phyloP scores from a whole-genome alignment of 75 land plant genomes.

The Chamaecyparis obtusa region DNA sequence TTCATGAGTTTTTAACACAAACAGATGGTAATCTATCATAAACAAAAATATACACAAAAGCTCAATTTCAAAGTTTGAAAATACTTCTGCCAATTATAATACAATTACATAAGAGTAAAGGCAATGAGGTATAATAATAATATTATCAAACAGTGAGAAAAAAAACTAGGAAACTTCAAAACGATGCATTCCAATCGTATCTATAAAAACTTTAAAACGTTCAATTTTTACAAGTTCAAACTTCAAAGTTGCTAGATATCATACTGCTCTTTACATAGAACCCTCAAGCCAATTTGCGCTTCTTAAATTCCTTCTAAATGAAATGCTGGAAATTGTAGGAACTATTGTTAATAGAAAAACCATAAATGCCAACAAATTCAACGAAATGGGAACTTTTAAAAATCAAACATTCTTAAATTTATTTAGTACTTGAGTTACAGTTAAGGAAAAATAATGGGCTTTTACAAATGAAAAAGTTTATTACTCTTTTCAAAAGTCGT shows the following conservation, averaged over 20 bases:
- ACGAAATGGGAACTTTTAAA: no score
- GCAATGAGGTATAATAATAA: neutral
- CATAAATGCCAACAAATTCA: no score
- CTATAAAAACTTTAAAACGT: neutral
- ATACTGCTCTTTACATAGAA: neutral
- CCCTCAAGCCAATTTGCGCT: neutral
- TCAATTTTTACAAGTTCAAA: no score
- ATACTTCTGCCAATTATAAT: neutral
- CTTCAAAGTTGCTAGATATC: no score
- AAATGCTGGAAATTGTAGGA: neutral
- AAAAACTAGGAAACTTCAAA: no score
- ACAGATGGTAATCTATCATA: neutral
- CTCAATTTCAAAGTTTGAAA: neutral
- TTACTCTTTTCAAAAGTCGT: no score
- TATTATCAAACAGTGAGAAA: no score
- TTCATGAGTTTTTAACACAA: neutral
- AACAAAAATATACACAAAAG: neutral
- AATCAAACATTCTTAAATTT: no score
- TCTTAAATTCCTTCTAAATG: no score
- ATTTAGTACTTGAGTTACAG: no score
- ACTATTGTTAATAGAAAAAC: neutral
- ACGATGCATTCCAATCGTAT: neutral
- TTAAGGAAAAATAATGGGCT: no score
- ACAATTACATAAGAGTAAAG: neutral
- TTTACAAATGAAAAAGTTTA: no score